Conservation (phyloP, 2,329 filamentous ascomycete species). For the Fusarium continuum region DNA sequence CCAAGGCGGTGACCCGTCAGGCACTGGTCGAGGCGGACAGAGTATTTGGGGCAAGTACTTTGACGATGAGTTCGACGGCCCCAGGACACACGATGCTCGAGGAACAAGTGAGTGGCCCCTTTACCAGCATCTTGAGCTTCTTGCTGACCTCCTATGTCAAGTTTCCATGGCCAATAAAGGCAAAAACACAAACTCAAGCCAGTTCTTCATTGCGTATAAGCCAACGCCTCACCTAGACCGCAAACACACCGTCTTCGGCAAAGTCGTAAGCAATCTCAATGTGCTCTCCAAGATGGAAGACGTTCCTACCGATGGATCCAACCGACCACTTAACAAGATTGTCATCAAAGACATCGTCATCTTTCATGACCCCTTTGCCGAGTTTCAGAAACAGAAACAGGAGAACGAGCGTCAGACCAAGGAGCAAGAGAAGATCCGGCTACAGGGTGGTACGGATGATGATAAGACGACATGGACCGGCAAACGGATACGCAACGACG, state of each 20-base stretch:
- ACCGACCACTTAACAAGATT: slow-evolving; percentile 80
- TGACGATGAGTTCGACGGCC: slow-evolving; percentile 90
- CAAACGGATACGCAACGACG: slow-evolving; percentile 80
- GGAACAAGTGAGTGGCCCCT: slow-evolving; percentile 63
- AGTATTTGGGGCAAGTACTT: slow-evolving; percentile 97
- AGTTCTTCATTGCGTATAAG: slow-evolving; percentile 94
- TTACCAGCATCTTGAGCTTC: not conserved
- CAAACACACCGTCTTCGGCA: slow-evolving; percentile 97
- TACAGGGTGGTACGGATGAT: slow-evolving; percentile 80
- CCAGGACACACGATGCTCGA: slow-evolving; percentile 80
- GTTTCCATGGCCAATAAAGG: slow-evolving; percentile 97
- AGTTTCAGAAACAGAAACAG: slow-evolving; percentile 81
- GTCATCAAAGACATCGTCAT: slow-evolving; percentile 84
- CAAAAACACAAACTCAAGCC: slow-evolving; percentile 94
- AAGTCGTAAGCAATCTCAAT: slow-evolving; percentile 79
- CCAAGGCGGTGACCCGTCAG: slow-evolving; percentile 93
- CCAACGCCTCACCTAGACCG: slow-evolving; percentile 85
- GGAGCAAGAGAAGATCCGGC: slow-evolving; percentile 68
- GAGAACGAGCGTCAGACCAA: slow-evolving; percentile 68
- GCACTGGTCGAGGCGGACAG: slow-evolving; percentile 87
- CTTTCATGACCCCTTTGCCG: slow-evolving; percentile 93
- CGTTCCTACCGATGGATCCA: slow-evolving; percentile 76
- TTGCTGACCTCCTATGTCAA: slow-evolving; percentile 23
- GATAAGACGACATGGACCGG: slow-evolving; percentile 96
- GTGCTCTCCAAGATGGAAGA: slow-evolving; percentile 80